phyloP scores from a whole-genome alignment of 495 filamentous ascomycete species.

The Hypoxylon lienhwacheense region DNA sequence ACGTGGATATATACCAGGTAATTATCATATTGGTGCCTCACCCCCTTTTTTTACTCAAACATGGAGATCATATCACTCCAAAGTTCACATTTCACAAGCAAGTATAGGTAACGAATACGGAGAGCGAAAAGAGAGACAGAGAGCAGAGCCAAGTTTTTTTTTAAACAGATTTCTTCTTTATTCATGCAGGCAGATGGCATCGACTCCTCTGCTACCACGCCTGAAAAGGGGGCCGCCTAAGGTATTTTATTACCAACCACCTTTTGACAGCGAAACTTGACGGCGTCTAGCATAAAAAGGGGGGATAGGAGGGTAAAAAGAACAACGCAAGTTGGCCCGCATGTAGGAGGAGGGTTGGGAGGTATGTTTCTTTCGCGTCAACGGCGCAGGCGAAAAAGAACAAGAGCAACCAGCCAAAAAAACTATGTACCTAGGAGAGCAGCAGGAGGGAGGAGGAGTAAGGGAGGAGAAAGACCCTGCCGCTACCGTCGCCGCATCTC shows the following conservation, averaged over 20 bases:
- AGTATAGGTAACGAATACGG: no score
- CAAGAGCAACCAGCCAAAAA: no score
- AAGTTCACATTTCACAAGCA: no score
- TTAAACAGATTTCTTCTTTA: conserved; percentile 22
- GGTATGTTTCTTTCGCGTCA: not conserved
- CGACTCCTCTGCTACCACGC: conserved; percentile 15
- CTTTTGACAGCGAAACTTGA: conserved; percentile 18
- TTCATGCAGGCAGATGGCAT: conserved; percentile 17
- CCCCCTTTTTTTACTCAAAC: no score
- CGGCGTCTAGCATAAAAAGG: no score
- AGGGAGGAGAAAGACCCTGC: not conserved
- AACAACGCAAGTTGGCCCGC: conserved; percentile 18
- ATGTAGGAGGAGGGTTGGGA: conserved; percentile 8
- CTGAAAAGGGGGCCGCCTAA: conserved; percentile 2
- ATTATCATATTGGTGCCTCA: no score
- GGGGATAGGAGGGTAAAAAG: conserved; percentile 6
- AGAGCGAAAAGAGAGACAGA: no score
- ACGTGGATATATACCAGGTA: no score
- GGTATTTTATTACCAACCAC: not conserved
- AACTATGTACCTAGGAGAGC: no score
- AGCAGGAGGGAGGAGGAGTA: conserved; percentile 11
- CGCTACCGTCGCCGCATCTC: conserved; percentile 3
- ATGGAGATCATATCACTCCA: no score
- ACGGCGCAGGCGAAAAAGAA: not conserved
- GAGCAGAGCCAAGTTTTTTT: no score